Base-by-base conservation (phyloP, 1,284 basidiomycete species). In the Apiotrichum akiyoshidainum region DNA sequence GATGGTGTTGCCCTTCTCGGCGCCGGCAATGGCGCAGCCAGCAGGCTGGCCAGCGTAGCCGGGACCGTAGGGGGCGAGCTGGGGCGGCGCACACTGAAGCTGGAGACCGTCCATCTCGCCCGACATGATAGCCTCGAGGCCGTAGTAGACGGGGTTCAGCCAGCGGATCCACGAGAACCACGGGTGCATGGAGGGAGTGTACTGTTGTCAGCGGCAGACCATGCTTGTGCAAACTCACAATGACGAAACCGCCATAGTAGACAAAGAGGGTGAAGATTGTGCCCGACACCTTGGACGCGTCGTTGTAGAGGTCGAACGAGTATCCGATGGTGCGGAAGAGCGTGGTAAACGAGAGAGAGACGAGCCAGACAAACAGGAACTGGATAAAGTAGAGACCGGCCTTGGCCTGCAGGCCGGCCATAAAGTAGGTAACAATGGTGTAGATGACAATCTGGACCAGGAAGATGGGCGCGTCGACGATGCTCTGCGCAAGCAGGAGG, bases 401-500 rank as follows among this genome's bases (percentile, higher is more conserved):
- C 19, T 58, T 59, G 22, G 37, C 45, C 22, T 66, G 61, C 37
- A 75, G 65, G 12, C 69, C 69, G 13, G 60, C 54, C 70, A 76
- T 70, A 48, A 70, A 76, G 64, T 74, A 79, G 64, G 78, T 68
- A 59, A 77, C 74, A 44, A 78, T 61, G 54, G 70, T 65, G 67
- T 79, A 81, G 59, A 79, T 59, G 41, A 74, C 68, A 39, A 73
- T 66, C 46, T 79, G 75, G n/a, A 76, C 58, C n/a, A 74, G 66
- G 66, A 76, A 77, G 55, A 80, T 73, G 12, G 79, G 79, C 16
- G 78, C 37, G 64, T 81, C 80, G 31, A 88, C 86, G 44, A 90
- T 71, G 0, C 86, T 87, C 51, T 87, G 80, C 14, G 88, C 87
- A 40, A 88, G 70, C 0, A 85, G 81, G 26, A 77, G 70, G 1